phyloP scores from a whole-genome alignment of 2,329 filamentous ascomycete species.

The Hypoxylon sp. region DNA sequence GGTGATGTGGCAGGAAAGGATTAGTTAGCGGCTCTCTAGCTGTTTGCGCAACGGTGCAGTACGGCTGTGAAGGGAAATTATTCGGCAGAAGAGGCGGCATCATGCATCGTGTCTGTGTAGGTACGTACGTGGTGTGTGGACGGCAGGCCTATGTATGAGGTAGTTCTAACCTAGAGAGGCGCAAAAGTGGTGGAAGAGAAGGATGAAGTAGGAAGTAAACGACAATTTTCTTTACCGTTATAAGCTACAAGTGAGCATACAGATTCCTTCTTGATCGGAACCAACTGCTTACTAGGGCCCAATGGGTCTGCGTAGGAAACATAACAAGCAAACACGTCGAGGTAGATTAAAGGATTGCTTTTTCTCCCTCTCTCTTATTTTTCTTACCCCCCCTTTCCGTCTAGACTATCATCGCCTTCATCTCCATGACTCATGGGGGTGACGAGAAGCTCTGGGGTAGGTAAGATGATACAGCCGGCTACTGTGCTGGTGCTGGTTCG shows the following conservation, averaged over 20 bases:
- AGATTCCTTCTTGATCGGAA: slow-evolving; percentile 35
- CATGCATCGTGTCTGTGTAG: slow-evolving; percentile 54
- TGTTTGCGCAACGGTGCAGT: slow-evolving; percentile 54
- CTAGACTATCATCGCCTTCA: slow-evolving; percentile 19
- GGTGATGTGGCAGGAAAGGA: slow-evolving; percentile 54
- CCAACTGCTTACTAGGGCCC: slow-evolving; percentile 44
- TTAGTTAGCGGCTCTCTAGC: slow-evolving; percentile 49
- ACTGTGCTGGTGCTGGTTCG: slow-evolving; percentile 30
- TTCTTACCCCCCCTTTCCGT: slow-evolving; percentile 15
- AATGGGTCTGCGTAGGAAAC: slow-evolving; percentile 32
- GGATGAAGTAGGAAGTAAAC: slow-evolving; percentile 41
- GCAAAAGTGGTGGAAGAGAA: slow-evolving; percentile 28
- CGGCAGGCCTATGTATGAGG: slow-evolving; percentile 24
- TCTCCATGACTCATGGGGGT: slow-evolving; percentile 13
- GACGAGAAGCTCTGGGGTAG: slow-evolving; percentile 25
- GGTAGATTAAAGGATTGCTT: slow-evolving; percentile 39
- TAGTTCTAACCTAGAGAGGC: slow-evolving; percentile 31
- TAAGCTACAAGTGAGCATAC: slow-evolving; percentile 37
- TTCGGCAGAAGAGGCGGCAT: slow-evolving; percentile 53
- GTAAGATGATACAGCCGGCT: slow-evolving; percentile 30
- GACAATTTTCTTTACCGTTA: slow-evolving; percentile 37
- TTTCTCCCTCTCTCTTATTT: slow-evolving; percentile 16
- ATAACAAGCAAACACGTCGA: slow-evolving; percentile 37
- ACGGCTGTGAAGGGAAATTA: slow-evolving; percentile 55
- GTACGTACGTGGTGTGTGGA: slow-evolving; percentile 43